phyloP scores from a whole-genome alignment of 2,329 filamentous ascomycete genomes.

The Colletotrichum abscissum region DNA sequence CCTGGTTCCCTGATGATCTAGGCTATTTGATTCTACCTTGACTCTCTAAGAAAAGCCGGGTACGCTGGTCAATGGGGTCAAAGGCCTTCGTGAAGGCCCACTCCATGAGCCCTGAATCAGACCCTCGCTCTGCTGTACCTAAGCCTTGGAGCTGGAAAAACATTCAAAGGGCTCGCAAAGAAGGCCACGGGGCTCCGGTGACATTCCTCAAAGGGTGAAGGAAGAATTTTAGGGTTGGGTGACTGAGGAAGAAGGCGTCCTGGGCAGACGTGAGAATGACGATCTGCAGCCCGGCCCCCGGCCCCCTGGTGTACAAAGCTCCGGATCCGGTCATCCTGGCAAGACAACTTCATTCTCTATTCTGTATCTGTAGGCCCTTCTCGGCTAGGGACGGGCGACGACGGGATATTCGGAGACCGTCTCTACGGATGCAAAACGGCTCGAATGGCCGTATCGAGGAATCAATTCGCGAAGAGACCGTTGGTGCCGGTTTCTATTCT shows the following conservation, averaged over 20 bases:
- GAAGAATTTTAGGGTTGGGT: neutral
- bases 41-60: too few species aligned
- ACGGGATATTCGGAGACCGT: neutral
- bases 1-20: too few species aligned
- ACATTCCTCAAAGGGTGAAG: neutral
- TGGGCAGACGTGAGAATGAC: constrained; percentile 14
- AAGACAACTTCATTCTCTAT: neutral
- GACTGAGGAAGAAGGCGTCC: neutral
- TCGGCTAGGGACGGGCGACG: neutral
- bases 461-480: neutral
- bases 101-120: too few species aligned
- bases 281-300: neutral
- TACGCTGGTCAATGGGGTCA: too few species aligned
- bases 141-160: neutral
- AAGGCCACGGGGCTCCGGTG: too few species aligned
- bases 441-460: neutral
- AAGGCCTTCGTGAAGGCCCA: too few species aligned
- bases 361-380: neutral
- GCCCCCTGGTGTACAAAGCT: neutral
- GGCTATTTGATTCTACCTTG: too few species aligned
- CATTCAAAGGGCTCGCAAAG: too few species aligned
- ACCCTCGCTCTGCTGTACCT: too few species aligned
- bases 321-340: neutral
- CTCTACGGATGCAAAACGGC: neutral
- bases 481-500: neutral